Conservation (phyloP, 2,329 filamentous ascomycete genomes). For the Trichothecium roseum region DNA sequence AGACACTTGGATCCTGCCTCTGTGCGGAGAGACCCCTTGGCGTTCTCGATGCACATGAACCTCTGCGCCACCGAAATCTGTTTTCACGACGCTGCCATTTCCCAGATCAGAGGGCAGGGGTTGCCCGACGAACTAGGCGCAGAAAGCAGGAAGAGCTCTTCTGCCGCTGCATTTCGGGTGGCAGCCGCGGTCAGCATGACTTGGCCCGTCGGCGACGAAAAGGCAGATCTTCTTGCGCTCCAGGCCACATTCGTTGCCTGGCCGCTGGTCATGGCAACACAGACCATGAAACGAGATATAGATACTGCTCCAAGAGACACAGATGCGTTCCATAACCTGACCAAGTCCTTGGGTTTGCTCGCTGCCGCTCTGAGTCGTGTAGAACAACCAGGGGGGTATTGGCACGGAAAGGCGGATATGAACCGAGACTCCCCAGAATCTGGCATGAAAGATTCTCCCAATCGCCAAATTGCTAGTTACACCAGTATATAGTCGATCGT, state of each 20-base stretch:
- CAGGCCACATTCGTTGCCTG: not conserved
- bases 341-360: not conserved
- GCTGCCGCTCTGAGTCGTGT: not conserved
- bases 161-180: not conserved
- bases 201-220: not conserved
- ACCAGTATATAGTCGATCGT: too few relatives aligned
- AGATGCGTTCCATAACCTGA: not conserved
- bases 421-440: too few relatives aligned
- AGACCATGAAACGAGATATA: not conserved
- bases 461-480: too few relatives aligned
- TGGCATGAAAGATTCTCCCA: too few relatives aligned
- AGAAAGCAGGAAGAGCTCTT: constrained; percentile 1
- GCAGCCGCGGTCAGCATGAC: not conserved
- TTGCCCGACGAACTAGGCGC: not conserved
- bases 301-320: not conserved
- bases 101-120: not conserved
- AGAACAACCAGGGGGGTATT: not conserved
- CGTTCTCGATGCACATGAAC: too few relatives aligned
- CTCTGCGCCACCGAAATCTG: too few relatives aligned
- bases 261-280: not conserved
- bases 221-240: not conserved
- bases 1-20: too few relatives aligned
- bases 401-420: not conserved
- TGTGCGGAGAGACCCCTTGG: too few relatives aligned
- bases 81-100: too few relatives aligned